Conservation (phyloP, 1,284 basidiomycete species). For the Rhizopogon parksii region DNA sequence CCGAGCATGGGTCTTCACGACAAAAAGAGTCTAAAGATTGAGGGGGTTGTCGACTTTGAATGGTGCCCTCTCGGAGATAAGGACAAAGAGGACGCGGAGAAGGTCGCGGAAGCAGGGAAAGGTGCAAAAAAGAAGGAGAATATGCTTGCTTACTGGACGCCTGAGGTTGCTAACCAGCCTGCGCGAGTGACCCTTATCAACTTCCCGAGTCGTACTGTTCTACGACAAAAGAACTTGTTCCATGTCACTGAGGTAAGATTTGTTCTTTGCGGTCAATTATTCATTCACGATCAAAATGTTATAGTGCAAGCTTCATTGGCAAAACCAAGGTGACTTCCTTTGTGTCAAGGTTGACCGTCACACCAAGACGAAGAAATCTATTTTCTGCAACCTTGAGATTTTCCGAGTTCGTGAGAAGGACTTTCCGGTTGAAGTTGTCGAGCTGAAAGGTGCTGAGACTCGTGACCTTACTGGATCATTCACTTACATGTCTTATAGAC, state of each 20-base stretch:
- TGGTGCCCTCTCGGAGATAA: conserved; percentile 95
- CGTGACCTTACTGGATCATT: conserved; percentile 4
- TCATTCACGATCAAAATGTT: conserved; percentile 4
- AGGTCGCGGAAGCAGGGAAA: conserved; percentile 44
- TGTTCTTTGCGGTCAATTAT: conserved; percentile 1
- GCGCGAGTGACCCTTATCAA: conserved; percentile 91
- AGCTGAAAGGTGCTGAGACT: conserved; percentile 72
- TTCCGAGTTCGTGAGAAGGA: conserved; percentile 98
- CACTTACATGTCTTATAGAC: conserved; percentile 45
- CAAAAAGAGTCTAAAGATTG: conserved; percentile 97
- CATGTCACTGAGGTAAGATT: conserved; percentile 88
- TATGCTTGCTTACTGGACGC: conserved; percentile 97
- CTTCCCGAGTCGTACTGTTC: conserved; percentile 79
- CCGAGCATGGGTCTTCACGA: conserved; percentile 93
- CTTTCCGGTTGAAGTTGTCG: conserved; percentile 96
- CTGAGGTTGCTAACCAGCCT: conserved; percentile 94
- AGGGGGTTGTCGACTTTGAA: conserved; percentile 98
- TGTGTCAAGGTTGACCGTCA: conserved; percentile 99
- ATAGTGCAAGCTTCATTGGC: conserved; percentile 98
- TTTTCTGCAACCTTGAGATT: conserved; percentile 97
- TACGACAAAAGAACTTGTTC: conserved; percentile 97
- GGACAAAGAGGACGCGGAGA: conserved; percentile 72
- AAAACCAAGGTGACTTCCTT: conserved; percentile 97
- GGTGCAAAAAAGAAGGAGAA: conserved; percentile 73
- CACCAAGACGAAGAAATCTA: conserved; percentile 98